phyloP scores from a whole-genome alignment of 352 stramenopile genomes.

The Aphanomyces cochlioides region DNA sequence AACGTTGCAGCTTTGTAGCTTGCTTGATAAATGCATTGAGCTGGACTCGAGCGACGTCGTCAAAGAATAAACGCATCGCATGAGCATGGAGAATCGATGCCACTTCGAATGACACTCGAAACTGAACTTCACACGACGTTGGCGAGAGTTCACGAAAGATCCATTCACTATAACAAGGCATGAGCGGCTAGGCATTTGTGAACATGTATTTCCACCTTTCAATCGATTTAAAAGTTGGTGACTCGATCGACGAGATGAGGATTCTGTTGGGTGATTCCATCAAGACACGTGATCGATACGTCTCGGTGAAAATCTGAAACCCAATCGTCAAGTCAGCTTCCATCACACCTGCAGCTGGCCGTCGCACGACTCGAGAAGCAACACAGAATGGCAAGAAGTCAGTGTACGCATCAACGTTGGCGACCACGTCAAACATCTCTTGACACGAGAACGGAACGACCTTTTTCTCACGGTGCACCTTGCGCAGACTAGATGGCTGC shows the following conservation, averaged over 20 bases:
- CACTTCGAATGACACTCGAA: conserved; percentile 52
- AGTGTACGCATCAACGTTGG: conserved; percentile 62
- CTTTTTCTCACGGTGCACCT: conserved; percentile 67
- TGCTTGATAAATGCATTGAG: conserved; percentile 78
- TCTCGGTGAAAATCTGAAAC: conserved; percentile 81
- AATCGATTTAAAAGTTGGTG: conserved; percentile 81
- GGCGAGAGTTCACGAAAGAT: conserved; percentile 46
- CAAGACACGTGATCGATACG: conserved; percentile 54
- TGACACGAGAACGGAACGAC: conserved; percentile 69
- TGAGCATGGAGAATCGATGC: conserved; percentile 75
- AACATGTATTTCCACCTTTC: conserved; percentile 48
- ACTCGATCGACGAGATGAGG: conserved; percentile 71
- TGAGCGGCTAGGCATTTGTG: neutral
- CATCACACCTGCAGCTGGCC: conserved; percentile 74
- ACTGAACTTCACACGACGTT: conserved; percentile 66
- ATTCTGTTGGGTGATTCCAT: conserved; percentile 53
- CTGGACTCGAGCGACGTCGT: conserved; percentile 74
- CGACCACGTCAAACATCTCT: conserved; percentile 80
- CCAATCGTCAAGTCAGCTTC: conserved; percentile 64
- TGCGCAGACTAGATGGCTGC: conserved; percentile 30
- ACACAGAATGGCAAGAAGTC: conserved; percentile 82
- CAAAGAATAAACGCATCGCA: conserved; percentile 80
- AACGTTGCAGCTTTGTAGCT: conserved; percentile 50
- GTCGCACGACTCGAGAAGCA: conserved; percentile 63
- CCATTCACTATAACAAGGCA: conserved; percentile 51